phyloP scores from a whole-genome alignment of 176 grass and related monocot species.

The barley (Hordeum vulgare) region DNA sequence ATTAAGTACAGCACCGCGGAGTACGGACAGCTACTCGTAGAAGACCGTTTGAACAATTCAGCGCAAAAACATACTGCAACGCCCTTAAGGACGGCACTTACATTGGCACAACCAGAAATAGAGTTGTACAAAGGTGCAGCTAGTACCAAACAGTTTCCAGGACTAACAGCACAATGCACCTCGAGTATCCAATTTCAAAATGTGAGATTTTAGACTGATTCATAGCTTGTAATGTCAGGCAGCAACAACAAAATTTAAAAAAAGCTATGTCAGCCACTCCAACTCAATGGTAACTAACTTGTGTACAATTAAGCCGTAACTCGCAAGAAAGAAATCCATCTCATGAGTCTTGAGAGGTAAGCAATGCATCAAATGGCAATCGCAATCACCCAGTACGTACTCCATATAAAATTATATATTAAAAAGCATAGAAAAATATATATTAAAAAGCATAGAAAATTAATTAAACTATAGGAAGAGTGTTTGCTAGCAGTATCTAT shows the following conservation, averaged over 20 bases:
- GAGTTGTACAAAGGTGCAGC: not conserved
- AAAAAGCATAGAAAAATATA: not conserved
- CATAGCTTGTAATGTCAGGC: not conserved
- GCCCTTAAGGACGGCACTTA: not conserved
- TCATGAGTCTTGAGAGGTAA: not conserved
- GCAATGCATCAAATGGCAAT: not conserved
- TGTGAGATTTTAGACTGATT: not conserved
- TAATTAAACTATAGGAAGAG: not conserved
- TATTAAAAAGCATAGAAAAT: not conserved
- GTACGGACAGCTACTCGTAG: not conserved
- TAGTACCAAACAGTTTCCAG: not conserved
- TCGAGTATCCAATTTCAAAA: not conserved
- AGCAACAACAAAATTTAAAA: not conserved
- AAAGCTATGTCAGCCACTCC: not conserved
- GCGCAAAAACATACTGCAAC: not conserved
- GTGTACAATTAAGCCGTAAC: not conserved
- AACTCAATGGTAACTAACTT: not conserved
- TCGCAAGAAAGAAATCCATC: not conserved
- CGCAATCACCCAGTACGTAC: not conserved
- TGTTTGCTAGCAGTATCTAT: not conserved
- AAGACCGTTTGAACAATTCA: not conserved
- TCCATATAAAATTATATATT: not conserved
- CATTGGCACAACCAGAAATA: not conserved
- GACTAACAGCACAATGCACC: not conserved
- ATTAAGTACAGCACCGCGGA: not conserved